Evolutionary conservation across 106 monocot species (phyloP).

Genomic region (Dendrobium chrysotoxum): DNA sequence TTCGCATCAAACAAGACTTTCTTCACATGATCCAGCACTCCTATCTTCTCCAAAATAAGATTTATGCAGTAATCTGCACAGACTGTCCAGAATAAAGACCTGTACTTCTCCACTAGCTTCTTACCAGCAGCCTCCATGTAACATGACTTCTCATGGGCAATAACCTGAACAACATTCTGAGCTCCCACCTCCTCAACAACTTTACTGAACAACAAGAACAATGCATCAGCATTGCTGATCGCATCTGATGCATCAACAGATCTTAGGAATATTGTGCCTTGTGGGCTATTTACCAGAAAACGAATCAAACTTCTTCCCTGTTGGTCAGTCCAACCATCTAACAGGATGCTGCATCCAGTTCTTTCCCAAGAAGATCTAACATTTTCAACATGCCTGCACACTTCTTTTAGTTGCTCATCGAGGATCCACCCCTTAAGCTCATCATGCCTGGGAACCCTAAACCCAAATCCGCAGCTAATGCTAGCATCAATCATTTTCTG

Average conservation of each 20-base stretch:
- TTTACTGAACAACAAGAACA: slow-evolving; percentile 34
- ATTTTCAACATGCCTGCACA: slow-evolving; percentile 23
- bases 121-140: slow-evolving; percentile 60
- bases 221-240: slow-evolving; percentile 39
- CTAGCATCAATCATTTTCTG: slow-evolving; percentile 56
- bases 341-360: slow-evolving; percentile 67
- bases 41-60: slow-evolving; percentile 60
- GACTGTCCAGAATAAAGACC: slow-evolving; percentile 39
- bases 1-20: slow-evolving; percentile 36
- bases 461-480: slow-evolving; percentile 28
- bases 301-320: slow-evolving; percentile 40
- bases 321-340: slow-evolving; percentile 62
- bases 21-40: slow-evolving; percentile 35
- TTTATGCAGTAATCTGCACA: slow-evolving; percentile 70
- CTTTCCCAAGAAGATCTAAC: slow-evolving; percentile 48
- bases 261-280: slow-evolving; percentile 56
- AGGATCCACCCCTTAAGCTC: slow-evolving; percentile 65
- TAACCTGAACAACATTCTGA: slow-evolving; percentile 62
- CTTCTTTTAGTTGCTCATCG: slow-evolving; percentile 43
- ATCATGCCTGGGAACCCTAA: slow-evolving; percentile 35
- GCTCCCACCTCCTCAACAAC: slow-evolving; percentile 61
- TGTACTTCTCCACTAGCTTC: slow-evolving; percentile 43
- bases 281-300: slow-evolving; percentile 52
- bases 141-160: slow-evolving; percentile 39
- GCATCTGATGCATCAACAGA: slow-evolving; percentile 54